Conservation (phyloP, 2,329 filamentous ascomycete species). For the Fusarium tanahbumbuense region DNA sequence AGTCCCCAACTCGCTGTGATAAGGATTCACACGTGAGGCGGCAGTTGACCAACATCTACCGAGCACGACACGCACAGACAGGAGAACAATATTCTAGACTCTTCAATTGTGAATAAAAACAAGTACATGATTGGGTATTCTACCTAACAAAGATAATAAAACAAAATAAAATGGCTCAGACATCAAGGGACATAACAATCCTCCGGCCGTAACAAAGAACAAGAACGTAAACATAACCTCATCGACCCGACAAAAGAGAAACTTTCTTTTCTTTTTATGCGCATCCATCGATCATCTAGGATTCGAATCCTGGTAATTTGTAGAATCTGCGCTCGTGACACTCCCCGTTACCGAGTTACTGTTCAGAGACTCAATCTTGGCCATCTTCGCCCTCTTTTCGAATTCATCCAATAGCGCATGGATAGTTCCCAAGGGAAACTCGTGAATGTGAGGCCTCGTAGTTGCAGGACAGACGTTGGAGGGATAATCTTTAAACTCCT, state of each 20-base stretch:
- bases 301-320: conserved; percentile 18
- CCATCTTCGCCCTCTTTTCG: conserved; percentile 32
- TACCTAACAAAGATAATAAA: background rate
- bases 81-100: background rate
- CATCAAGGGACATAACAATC: background rate
- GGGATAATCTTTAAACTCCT: conserved; percentile 51
- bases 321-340: conserved; percentile 23
- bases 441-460: conserved; percentile 13
- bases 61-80: background rate
- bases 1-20: background rate
- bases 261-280: background rate
- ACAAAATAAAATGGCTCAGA: background rate
- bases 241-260: background rate
- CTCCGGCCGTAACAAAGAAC: background rate
- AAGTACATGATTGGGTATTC: background rate
- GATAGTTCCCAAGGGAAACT: conserved; percentile 34
- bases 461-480: conserved; percentile 47
- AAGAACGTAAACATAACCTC: background rate
- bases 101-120: background rate
- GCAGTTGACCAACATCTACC: background rate
- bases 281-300: background rate
- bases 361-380: conserved; percentile 33
- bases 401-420: conserved; percentile 37
- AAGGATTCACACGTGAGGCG: background rate
- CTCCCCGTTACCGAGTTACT: conserved; percentile 19